phyloP scores from a whole-genome alignment of 495 filamentous ascomycete species.

The Aspergillus heteromorphus region DNA sequence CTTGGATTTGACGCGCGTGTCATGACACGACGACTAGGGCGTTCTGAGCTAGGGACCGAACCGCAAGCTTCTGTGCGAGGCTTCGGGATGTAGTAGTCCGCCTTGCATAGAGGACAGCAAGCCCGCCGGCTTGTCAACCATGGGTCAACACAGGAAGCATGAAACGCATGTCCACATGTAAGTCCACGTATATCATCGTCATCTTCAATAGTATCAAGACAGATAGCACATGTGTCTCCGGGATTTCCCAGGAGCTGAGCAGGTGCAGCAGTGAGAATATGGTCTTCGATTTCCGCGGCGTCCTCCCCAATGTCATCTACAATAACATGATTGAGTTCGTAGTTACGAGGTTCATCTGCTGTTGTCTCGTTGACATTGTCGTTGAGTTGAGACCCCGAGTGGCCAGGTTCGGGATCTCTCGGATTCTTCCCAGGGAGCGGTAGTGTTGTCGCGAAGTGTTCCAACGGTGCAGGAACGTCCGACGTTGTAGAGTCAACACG shows the following conservation, averaged over 20 bases:
- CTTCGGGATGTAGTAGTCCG: conserved; percentile 77
- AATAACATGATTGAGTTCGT: background rate
- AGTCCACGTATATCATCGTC: conserved; percentile 93
- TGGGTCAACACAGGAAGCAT: conserved; percentile 90
- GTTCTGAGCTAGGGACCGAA: conserved; percentile 22
- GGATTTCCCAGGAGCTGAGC: conserved; percentile 76
- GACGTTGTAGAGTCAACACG: conserved; percentile 13
- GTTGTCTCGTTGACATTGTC: background rate
- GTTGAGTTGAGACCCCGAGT: background rate
- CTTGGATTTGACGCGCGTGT: conserved; percentile 9
- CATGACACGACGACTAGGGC: conserved; percentile 21
- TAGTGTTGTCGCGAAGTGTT: conserved; percentile 4
- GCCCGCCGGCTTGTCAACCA: conserved; percentile 92
- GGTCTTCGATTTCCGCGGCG: conserved; percentile 78
- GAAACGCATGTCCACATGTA: conserved; percentile 95
- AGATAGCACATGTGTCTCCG: conserved; percentile 97
- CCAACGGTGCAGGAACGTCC: conserved; percentile 11
- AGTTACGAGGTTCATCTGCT: background rate
- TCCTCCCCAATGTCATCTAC: conserved; percentile 30
- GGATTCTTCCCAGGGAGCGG: conserved; percentile 14
- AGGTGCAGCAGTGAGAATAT: conserved; percentile 75
- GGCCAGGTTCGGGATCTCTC: background rate
- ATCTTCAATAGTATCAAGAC: conserved; percentile 87
- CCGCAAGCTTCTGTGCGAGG: conserved; percentile 46
- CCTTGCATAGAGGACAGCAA: conserved; percentile 96